Evolutionary conservation across 139 green algal genomes (phyloP), one percentile per base, ranked within the genome.

Genomic region (Chlorella sorokiniana): DNA sequence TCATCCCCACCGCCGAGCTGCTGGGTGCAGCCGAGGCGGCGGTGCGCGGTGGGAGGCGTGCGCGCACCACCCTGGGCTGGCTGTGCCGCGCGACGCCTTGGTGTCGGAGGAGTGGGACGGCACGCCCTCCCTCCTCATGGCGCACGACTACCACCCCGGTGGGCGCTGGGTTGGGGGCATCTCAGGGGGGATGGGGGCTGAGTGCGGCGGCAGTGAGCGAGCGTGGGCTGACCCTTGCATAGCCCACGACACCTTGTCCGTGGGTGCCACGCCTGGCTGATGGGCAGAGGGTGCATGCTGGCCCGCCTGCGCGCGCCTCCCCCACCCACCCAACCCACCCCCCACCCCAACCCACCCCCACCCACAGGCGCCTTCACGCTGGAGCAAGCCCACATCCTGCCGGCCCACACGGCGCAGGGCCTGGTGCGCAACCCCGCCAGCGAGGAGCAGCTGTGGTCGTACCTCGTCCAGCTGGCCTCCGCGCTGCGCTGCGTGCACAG

Each of bases 371-470:
- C 85, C 37, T 79, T 93, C 59, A 90, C 88, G 38, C 87, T 97
- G 65, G 88, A 85, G 71, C 72, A 87, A 61, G 78, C 82, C 7
- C 86, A 92, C 75, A 81, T 92, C 65, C 82, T 79, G 78, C 84
- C 84, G 5, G 69, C 71, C 16, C 40, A 77, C 5, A 82, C 63
- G 20, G 33, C 83, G 11, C 77, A 82, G 71, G 84, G 84, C 38
- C 56, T 86, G 44, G 22, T 87, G 69, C 81, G 68, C 69, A 82
- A 84, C 52, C 79, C 88, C 45, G 83, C 88, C 31, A 89, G 69
- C 33, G 95, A 98, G 87, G 86, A 94, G 65, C 67, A 91, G 84
- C 86, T 98, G 68, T 98, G 95, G 95, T 89, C 85, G 62, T 98
- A 98, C 84, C 76, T 90, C 3, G 79, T 93, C 23, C 93, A 96